Base-by-base conservation (phyloP, 2,329 filamentous ascomycete species). In the Ampelomyces quisqualis region DNA sequence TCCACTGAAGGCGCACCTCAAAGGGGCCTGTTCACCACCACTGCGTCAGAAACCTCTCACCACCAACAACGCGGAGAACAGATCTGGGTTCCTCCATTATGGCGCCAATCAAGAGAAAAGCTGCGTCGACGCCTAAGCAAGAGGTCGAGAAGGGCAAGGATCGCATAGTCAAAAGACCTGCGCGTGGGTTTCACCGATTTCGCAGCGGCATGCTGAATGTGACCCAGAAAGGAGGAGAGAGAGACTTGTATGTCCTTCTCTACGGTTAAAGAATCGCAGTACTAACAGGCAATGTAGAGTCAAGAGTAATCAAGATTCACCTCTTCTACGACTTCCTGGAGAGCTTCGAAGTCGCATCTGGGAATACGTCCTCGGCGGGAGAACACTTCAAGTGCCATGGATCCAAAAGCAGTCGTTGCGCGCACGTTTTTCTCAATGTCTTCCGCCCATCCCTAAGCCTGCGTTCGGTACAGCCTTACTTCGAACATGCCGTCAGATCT, bases 361-460 rank as follows among this genome's bases (percentile, higher is more conserved):
- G 52, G 20, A 57, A 50, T 18, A 68, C 67, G 23, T 64, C 57
- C 33, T 70, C 61, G 19, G 66, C 68, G 4, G 55, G 4, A 60
- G 3, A 5, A 18, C 6, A 15, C 28, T 30, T 13, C n/a, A 18
- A 15, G 13, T 15, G 7, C 5, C 18, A 8, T 30, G 6, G 7
- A 4, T 30, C 28, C 6, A 24, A 3, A 3, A 30, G 11, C 13
- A 30, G 8, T 20, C 18, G 18, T 22, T 19, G 23, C 23, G 10
- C 10, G 9, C 23, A 26, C 5, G n/a, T n/a, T n/a, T n/a, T n/a
- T n/a, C n/a, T n/a, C n/a, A n/a, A n/a, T n/a, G n/a, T n/a, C 23
- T 5, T 26, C n/a, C 9, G 15, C 11, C 4, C 17, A n/a, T 21
- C 34, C 20, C n/a, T 7, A 28, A 6, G n/a, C 20, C 6, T 18